A percentile compares a stretch with the other conserved stretches of the same genome.
phyloP scores from a whole-genome alignment of 2,329 filamentous ascomycete species.

The Dactylellina cionopaga region DNA sequence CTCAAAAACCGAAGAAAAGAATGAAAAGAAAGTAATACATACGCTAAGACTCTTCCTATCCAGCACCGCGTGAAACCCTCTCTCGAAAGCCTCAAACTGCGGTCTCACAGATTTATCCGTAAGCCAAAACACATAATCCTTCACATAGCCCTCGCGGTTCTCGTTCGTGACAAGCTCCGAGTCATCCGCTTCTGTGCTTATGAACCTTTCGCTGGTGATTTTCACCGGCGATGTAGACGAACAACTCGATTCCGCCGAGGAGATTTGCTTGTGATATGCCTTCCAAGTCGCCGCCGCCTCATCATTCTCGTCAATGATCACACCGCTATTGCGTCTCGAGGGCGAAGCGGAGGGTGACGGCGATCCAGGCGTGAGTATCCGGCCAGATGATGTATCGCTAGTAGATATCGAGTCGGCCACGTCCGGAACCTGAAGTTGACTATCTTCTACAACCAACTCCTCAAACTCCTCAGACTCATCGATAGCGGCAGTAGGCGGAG shows the following conservation, averaged over 20 bases:
- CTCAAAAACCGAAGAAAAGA: background rate
- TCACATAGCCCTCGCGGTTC: constrained; percentile 81
- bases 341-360: constrained; percentile 32
- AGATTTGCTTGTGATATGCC: constrained; percentile 35
- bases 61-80: constrained; percentile 81
- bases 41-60: constrained; percentile 72
- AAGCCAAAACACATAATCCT: constrained; percentile 85
- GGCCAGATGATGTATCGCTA: constrained; percentile 46
- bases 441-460: constrained; percentile 23
- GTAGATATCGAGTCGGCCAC: constrained; percentile 33
- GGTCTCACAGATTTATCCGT: constrained; percentile 78
- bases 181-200: constrained; percentile 33
- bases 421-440: constrained; percentile 20
- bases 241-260: constrained; percentile 22
- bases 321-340: constrained; percentile 29
- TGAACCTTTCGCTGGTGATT: constrained; percentile 40
- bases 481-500: constrained; percentile 4
- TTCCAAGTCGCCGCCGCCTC: constrained; percentile 49
- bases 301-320: constrained; percentile 42
- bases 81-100: constrained; percentile 82
- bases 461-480: constrained; percentile 35
- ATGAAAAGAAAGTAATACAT: constrained; percentile 55
- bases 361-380: constrained; percentile 29
- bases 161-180: constrained; percentile 75
- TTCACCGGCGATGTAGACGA: constrained; percentile 44